A percentile compares a stretch with the other conserved stretches of the same genome.
Conservation (phyloP, 176 grass and related monocot genomes). For the Triticum urartu region DNA sequence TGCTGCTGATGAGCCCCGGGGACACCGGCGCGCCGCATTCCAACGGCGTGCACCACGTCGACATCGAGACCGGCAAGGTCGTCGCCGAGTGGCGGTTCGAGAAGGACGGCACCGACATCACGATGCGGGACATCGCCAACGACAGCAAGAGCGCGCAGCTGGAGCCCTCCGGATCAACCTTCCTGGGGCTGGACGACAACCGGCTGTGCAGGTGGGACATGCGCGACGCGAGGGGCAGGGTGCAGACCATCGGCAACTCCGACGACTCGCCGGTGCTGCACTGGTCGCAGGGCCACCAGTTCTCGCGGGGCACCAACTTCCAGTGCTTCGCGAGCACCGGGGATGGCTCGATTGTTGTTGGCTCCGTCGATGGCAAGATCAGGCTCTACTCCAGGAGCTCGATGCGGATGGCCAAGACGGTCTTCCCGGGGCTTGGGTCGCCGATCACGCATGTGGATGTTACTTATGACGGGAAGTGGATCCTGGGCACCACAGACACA, state of each 20-base stretch:
- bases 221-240: constrained; percentile 67
- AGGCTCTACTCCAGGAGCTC: constrained; percentile 78
- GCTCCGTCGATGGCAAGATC: constrained; percentile 88
- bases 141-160: constrained; percentile 81
- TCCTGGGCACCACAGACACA: constrained; percentile 76
- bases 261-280: constrained; percentile 63
- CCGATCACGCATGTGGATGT: constrained; percentile 85
- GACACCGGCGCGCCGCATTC: constrained; percentile 34
- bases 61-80: constrained; percentile 86
- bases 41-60: constrained; percentile 64
- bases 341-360: constrained; percentile 82
- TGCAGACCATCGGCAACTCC: constrained; percentile 73
- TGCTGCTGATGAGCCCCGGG: constrained; percentile 86
- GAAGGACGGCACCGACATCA: constrained; percentile 80
- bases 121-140: constrained; percentile 79
- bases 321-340: constrained; percentile 87
- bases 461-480: constrained; percentile 93
- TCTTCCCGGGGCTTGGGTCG: constrained; percentile 82
- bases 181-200: constrained; percentile 85
- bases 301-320: constrained; percentile 87
- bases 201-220: constrained; percentile 94
- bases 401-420: constrained; percentile 93
- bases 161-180: constrained; percentile 77
- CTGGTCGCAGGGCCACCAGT: constrained; percentile 89
- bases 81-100: constrained; percentile 81